These are phyloP conservation scores for Phytophthora cactorum DNA, from an alignment of 352 stramenopile genomes.

Conservation along the genomic window DNA sequence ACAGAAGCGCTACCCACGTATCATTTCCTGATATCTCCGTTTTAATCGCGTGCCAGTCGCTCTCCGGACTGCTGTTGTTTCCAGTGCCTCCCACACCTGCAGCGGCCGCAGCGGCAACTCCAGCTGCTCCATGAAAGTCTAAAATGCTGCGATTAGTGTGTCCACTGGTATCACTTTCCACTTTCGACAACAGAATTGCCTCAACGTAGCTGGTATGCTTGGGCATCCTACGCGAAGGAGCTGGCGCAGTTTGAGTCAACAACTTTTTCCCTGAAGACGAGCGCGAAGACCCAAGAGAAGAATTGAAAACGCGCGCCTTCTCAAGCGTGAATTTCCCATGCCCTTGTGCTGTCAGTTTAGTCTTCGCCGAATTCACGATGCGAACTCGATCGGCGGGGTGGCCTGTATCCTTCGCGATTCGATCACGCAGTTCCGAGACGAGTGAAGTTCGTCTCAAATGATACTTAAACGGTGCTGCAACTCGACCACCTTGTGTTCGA, in stretches of 20 bases:
- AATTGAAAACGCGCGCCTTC: constrained; percentile 61
- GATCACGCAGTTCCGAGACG: constrained; percentile 66
- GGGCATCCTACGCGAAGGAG: constrained; percentile 19
- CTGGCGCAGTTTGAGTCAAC: constrained; percentile 35
- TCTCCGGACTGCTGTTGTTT: constrained; percentile 52
- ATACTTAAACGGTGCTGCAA: constrained; percentile 68
- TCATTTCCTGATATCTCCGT: constrained; percentile 62
- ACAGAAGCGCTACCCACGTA: constrained; percentile 49
- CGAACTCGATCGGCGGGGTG: constrained; percentile 70
- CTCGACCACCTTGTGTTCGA: constrained; percentile 67
- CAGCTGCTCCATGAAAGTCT: constrained; percentile 44
- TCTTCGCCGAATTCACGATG: constrained; percentile 75
- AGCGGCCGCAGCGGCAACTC: constrained; percentile 28
- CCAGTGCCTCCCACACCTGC: constrained; percentile 37
- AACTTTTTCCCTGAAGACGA: constrained; percentile 28
- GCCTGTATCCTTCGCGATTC: constrained; percentile 66
- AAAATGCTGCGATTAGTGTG: constrained; percentile 53
- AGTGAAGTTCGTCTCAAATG: constrained; percentile 61
- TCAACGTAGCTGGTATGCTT: constrained; percentile 58
- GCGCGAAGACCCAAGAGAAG: constrained; percentile 12
- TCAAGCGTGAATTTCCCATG: constrained; percentile 77
- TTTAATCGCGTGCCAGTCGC: constrained; percentile 77
- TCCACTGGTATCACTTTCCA: constrained; percentile 68
- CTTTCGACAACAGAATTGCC: constrained; percentile 63
- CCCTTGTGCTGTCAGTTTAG: constrained; percentile 69